phyloP scores from a whole-genome alignment of 2,329 filamentous ascomycete species.

The Helotiales sp. region DNA sequence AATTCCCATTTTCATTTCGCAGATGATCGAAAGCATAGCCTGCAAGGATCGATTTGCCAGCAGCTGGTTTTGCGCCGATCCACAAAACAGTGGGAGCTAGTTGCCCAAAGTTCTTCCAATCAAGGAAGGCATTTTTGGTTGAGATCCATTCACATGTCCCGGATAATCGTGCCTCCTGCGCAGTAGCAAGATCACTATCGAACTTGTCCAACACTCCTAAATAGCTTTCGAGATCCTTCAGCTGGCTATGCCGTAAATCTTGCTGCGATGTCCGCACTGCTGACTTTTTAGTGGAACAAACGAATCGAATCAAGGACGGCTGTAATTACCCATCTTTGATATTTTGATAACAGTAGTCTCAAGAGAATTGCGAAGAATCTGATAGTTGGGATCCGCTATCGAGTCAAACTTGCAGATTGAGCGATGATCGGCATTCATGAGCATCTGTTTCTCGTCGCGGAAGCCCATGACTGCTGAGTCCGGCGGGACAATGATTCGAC shows the following conservation, averaged over 20 bases:
- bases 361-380: slow-evolving; percentile 28
- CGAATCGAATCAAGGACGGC: not conserved
- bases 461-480: slow-evolving; percentile 40
- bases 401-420: slow-evolving; percentile 42
- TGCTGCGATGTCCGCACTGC: slow-evolving; percentile 23
- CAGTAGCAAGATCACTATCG: slow-evolving; percentile 29
- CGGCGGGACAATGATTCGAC: slow-evolving; percentile 36
- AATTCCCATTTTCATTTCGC: slow-evolving; percentile 17
- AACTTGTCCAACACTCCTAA: slow-evolving; percentile 29
- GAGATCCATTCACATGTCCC: slow-evolving; percentile 37
- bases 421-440: slow-evolving; percentile 43
- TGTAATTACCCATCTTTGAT: slow-evolving; percentile 11
- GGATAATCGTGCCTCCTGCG: slow-evolving; percentile 22
- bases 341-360: slow-evolving; percentile 10
- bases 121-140: slow-evolving; percentile 13
- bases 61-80: slow-evolving; percentile 38
- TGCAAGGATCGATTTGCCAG: slow-evolving; percentile 37
- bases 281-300: slow-evolving; percentile 11
- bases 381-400: slow-evolving; percentile 36
- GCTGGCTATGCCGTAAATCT: slow-evolving; percentile 16
- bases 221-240: slow-evolving; percentile 17
- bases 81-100: slow-evolving; percentile 31
- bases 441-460: slow-evolving; percentile 32
- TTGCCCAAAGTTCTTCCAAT: slow-evolving; percentile 18
- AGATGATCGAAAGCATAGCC: slow-evolving; percentile 30